A percentile compares a stretch with the other conserved stretches of the same genome.
Conservation (phyloP, 1,284 basidiomycete species). For the Kalmanozyma brasiliensis region DNA sequence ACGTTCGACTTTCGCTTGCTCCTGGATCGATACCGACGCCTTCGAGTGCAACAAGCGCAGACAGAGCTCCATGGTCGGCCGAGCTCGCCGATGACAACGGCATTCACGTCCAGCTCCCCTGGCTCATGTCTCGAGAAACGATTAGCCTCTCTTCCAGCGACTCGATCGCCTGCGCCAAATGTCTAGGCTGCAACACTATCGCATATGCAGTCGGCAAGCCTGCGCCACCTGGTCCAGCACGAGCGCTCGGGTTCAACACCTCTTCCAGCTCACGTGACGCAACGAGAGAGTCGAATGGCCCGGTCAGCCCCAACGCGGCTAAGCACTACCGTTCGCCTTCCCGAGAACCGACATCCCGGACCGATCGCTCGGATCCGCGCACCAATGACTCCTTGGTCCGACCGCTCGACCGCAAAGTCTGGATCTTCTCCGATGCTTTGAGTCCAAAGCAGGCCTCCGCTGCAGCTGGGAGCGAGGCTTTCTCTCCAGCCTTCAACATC, state of each 20-base stretch:
- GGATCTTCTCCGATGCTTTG: conserved; percentile 42
- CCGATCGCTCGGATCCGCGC: conserved; percentile 10
- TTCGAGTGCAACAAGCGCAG: not conserved
- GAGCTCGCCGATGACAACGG: conserved; percentile 37
- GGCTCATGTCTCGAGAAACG: conserved; percentile 39
- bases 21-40: conserved; percentile 9
- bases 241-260: conserved; percentile 43
- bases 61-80: conserved; percentile 26
- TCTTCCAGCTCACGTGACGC: conserved; percentile 15
- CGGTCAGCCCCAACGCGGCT: conserved; percentile 18
- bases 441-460: conserved; percentile 35
- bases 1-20: conserved; percentile 31
- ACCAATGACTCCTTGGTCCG: conserved; percentile 37
- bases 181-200: conserved; percentile 46
- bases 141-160: conserved; percentile 28
- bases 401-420: conserved; percentile 46
- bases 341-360: conserved; percentile 12
- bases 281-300: conserved; percentile 5
- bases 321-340: conserved; percentile 32
- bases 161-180: conserved; percentile 42
- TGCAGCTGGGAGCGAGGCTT: conserved; percentile 24
- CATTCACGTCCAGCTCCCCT: conserved; percentile 34
- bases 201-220: conserved; percentile 45
- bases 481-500: conserved; percentile 46
- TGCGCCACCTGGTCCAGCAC: conserved; percentile 38